phyloP scores from a whole-genome alignment of 306 rosid species.

The Cucurbita maxima region DNA sequence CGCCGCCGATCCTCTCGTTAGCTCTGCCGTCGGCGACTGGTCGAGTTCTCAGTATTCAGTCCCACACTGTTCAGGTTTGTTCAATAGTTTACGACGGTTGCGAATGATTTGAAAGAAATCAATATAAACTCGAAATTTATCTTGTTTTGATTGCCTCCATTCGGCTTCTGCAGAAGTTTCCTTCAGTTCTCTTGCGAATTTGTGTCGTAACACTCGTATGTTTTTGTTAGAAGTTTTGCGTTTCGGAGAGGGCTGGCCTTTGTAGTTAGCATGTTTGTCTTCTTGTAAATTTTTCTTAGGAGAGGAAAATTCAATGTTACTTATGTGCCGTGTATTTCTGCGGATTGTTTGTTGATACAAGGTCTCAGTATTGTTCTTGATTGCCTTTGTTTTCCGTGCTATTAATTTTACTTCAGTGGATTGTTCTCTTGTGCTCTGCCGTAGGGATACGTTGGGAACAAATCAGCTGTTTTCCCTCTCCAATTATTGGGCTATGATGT shows the following conservation, averaged over 20 bases:
- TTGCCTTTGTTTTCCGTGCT: not conserved
- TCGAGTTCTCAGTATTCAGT: conserved; percentile 72
- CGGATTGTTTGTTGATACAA: not conserved
- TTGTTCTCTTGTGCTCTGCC: conserved; percentile 1
- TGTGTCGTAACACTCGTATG: not conserved
- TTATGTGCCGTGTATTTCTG: not conserved
- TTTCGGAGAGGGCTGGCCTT: not conserved
- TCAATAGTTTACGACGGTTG: not conserved
- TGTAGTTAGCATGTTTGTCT: not conserved
- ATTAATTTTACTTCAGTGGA: not conserved
- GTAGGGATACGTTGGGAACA: conserved; percentile 81
- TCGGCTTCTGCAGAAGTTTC: not conserved
- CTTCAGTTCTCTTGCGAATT: not conserved
- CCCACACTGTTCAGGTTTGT: conserved; percentile 69
- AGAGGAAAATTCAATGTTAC: not conserved
- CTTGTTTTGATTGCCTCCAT: not conserved
- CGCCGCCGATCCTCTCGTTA: conserved; percentile 60
- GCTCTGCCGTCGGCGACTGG: conserved; percentile 62
- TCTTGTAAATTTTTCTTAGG: not conserved
- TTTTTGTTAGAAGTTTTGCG: not conserved
- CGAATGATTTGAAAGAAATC: not conserved
- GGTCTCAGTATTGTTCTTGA: not conserved
- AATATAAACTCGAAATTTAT: not conserved
- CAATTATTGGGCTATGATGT: conserved; percentile 83
- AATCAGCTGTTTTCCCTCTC: conserved; percentile 73